Evolutionary conservation across 441 rosid species (phyloP), one percentile per base, ranked within the genome.

Genomic region (Populus tomentosa): DNA sequence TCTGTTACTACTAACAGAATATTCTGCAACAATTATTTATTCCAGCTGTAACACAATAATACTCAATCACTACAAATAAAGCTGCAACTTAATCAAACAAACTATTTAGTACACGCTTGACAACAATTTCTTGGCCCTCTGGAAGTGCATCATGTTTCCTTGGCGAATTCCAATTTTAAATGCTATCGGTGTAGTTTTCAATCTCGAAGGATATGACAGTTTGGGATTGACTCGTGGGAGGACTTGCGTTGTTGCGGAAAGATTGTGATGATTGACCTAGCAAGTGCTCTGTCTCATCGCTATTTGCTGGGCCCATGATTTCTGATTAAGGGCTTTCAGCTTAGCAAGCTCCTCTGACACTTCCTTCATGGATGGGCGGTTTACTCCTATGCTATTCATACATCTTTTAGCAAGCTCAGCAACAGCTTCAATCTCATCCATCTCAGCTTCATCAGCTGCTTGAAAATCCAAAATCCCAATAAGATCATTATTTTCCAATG

Each of bases 351-450:
- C 78, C 6, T 82, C 83, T 0, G 84, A 76, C 10, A 80, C 87
- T 73, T 79, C 59, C 35, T 80, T 77, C 84, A 84, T 84, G 26
- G 70, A 67, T 11, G 87, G 87, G 69, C 85, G 82, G 28, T 75
- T 72, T 10, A 42, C 5, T 10, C 76, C 81, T 23, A 67, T 69
- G 8, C 40, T 38, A 23, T 68, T 32, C 2, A 83, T 13, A 65
- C 86, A 83, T 70, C 62, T 20, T 16, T 38, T 78, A 7, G 82
- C 80, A 46, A 84, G 38, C 69, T 80, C 78, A 2, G 83, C 83
- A 21, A 82, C 75, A 11, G 1, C 70, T 80, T 80, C 80, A 24
- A 82, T 56, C 81, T 84, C 85, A 66, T 80, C 82, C 77, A 79
- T 75, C 70, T 82, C 81, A 3, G 14, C 33, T 68, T 77, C 74